Conservation (phyloP, 345 rosid genomes). For the Camelina sativa region DNA sequence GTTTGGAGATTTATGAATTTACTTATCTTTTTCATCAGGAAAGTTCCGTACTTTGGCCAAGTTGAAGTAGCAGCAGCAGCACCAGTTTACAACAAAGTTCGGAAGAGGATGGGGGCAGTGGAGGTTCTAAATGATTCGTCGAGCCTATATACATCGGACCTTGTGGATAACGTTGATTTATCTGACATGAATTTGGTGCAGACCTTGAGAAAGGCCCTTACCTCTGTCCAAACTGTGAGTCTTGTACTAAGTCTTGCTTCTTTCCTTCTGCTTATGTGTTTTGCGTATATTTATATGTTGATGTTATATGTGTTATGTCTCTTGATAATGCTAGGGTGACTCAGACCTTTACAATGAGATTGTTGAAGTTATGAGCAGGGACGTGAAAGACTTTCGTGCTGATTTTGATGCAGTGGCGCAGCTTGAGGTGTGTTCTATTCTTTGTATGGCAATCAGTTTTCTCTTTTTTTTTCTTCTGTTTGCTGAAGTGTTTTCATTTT, state of each 20-base stretch:
- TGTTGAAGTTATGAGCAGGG: slow-evolving; percentile 53
- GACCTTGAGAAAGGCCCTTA: slow-evolving; percentile 61
- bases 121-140: slow-evolving; percentile 31
- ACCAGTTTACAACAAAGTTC: background rate
- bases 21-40: background rate
- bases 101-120: slow-evolving; percentile 33
- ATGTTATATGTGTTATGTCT: slow-evolving; percentile 12
- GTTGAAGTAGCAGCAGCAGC: slow-evolving; percentile 18
- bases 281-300: background rate
- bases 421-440: slow-evolving; percentile 60
- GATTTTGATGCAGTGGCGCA: slow-evolving; percentile 64
- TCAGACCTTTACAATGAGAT: slow-evolving; percentile 61
- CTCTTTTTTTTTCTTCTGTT: background rate
- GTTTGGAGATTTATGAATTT: slow-evolving; percentile 9
- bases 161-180: slow-evolving; percentile 44
- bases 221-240: slow-evolving; percentile 49
- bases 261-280: background rate
- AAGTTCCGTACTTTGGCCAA: slow-evolving; percentile 14
- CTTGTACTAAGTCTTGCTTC: background rate
- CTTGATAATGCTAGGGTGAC: slow-evolving; percentile 54
- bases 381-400: slow-evolving; percentile 46
- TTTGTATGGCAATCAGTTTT: background rate
- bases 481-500: slow-evolving; percentile 21
- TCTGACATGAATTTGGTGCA: slow-evolving; percentile 55
- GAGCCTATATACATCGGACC: background rate